Percentiles rank a stretch among this genome's conserved stretches.
Evolutionary conservation across 78 protist species (phyloP).

Genomic region (Planoprotostelium fungivorum): DNA sequence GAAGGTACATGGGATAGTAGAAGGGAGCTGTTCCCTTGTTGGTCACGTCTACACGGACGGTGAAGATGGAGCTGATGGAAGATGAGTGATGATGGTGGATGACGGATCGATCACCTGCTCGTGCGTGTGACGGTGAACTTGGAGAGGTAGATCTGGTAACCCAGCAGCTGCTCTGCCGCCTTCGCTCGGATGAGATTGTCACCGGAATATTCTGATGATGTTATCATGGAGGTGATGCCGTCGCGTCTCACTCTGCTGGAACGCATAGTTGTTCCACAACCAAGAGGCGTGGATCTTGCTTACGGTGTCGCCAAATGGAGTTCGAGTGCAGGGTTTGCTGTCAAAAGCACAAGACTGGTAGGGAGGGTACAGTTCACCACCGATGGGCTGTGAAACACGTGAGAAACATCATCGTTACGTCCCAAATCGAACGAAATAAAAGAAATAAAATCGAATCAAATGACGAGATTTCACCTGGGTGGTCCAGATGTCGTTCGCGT

Average conservation of each 20-base stretch:
- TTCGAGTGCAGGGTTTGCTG: not conserved
- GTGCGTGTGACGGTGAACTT: not conserved
- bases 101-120: not conserved
- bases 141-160: not conserved
- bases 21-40: not conserved
- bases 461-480: not conserved
- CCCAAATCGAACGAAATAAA: too few species aligned
- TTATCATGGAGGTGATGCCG: too few species aligned
- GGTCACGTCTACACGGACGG: not conserved
- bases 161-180: not conserved
- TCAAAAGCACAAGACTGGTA: not conserved
- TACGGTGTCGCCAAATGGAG: not conserved
- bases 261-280: not conserved
- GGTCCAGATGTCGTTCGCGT: not conserved
- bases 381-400: not conserved
- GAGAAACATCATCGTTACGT: too few species aligned
- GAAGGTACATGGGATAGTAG: not conserved
- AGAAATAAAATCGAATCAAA: too few species aligned
- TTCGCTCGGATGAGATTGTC: not conserved
- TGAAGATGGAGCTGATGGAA: too few species aligned
- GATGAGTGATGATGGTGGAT: not conserved
- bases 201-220: not conserved
- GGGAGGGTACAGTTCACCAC: not conserved
- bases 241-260: too few species aligned
- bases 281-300: not conserved